Conservation (phyloP, 192 early-diverging fungal species). For the Kappamyces sp. region DNA sequence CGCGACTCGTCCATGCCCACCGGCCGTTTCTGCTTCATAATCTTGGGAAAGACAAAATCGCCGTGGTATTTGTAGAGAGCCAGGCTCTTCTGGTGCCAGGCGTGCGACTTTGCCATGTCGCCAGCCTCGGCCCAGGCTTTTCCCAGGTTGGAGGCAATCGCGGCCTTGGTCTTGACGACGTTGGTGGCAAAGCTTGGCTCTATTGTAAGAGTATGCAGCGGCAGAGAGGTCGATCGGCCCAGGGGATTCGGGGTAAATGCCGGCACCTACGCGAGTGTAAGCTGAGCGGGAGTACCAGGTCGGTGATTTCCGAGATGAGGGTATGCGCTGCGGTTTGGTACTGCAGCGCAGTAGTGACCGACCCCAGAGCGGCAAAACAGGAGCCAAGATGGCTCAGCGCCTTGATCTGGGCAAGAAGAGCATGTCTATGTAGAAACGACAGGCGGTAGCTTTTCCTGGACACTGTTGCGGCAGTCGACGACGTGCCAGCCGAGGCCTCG, state of each 20-base stretch:
- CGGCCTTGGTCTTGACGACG: conserved; percentile 24
- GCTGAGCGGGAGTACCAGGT: conserved; percentile 9
- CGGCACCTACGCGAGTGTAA: background rate
- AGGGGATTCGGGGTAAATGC: conserved; percentile 10
- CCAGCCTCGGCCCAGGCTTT: conserved; percentile 33
- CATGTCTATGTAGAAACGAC: conserved; percentile 44
- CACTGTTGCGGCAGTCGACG: conserved; percentile 5
- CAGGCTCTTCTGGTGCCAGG: conserved; percentile 22
- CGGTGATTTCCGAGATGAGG: conserved; percentile 17
- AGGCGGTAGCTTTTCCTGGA: conserved; percentile 29
- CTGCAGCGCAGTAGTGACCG: conserved; percentile 21
- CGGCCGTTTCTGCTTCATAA: conserved; percentile 9
- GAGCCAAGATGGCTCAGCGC: conserved; percentile 44
- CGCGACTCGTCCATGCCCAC: conserved; percentile 12
- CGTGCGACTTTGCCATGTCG: conserved; percentile 24
- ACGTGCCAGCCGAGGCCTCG: background rate
- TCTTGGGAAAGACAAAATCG: conserved; percentile 12
- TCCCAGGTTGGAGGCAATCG: conserved; percentile 30
- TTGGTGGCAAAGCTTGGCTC: conserved; percentile 4
- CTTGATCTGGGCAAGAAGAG: conserved; percentile 40
- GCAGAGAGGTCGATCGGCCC: conserved; percentile 18
- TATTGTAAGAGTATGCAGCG: conserved; percentile 12
- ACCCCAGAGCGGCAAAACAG: conserved; percentile 33
- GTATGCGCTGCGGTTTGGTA: conserved; percentile 13
- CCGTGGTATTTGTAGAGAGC: conserved; percentile 24